These are phyloP conservation scores for Lasiosphaeria hispida DNA, from an alignment of 495 filamentous ascomycete genomes.

Conservation along the genomic window DNA sequence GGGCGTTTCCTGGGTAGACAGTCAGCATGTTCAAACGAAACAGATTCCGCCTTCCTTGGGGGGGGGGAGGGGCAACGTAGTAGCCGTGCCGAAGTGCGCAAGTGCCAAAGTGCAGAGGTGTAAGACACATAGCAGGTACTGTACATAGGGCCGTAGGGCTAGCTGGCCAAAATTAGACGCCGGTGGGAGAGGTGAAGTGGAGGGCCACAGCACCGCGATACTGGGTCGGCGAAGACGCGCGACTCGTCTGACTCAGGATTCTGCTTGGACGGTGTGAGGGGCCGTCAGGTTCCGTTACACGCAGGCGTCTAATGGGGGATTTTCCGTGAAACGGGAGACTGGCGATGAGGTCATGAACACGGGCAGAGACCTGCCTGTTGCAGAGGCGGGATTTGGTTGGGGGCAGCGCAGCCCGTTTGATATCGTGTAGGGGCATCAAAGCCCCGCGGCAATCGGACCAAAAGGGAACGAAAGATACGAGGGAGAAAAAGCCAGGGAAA, in stretches of 20 bases:
- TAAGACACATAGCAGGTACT: no score
- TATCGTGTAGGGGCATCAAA: no score
- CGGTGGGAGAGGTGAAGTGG: not conserved
- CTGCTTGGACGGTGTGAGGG: no score
- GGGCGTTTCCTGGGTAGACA: no score
- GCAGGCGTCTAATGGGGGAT: not conserved
- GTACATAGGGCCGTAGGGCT: not conserved
- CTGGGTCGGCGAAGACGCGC: constrained; percentile 10
- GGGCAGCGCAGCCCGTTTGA: no score
- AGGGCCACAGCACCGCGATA: not conserved
- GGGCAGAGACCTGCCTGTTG: no score
- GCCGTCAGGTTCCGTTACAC: not conserved
- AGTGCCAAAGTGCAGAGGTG: no score
- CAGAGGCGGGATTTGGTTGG: no score
- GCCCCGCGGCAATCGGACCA: no score
- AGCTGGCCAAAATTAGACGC: constrained; percentile 16
- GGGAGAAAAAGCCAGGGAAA: no score
- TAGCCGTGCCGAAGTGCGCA: not conserved
- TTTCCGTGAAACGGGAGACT: not conserved
- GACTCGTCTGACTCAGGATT: not conserved
- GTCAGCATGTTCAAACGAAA: no score
- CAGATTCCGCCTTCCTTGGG: not conserved
- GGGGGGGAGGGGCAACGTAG: not conserved
- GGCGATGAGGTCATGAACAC: not conserved
- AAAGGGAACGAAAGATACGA: no score